phyloP scores from a whole-genome alignment of 2,329 filamentous ascomycete species.

The Phialophora tarda region DNA sequence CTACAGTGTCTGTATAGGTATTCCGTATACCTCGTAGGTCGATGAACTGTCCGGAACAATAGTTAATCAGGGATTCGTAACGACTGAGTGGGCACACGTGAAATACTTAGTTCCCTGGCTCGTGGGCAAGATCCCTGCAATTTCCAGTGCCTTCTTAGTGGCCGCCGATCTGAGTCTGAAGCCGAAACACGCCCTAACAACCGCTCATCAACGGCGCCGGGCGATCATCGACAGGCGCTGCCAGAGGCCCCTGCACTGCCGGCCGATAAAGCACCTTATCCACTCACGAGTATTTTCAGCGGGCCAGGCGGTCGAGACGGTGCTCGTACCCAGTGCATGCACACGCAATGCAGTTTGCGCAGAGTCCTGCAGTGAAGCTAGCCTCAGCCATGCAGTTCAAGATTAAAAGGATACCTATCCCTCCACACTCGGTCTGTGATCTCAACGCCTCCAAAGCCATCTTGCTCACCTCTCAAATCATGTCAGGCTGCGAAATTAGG shows the following conservation, averaged over 20 bases:
- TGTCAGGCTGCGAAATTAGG: constrained; percentile 14
- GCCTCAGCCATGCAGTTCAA: neutral
- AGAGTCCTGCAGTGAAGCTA: constrained; percentile 4
- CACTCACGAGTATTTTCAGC: neutral
- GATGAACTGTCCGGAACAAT: neutral
- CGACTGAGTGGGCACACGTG: neutral
- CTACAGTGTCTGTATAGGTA: neutral
- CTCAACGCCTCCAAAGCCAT: constrained; percentile 12
- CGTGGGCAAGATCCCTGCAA: constrained; percentile 30
- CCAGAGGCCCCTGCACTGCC: neutral
- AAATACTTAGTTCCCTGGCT: neutral
- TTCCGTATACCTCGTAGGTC: neutral
- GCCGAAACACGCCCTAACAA: constrained; percentile 40
- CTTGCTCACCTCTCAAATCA: constrained; percentile 15
- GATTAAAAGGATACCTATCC: constrained; percentile 4
- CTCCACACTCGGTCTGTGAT: neutral
- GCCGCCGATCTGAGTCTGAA: constrained; percentile 17
- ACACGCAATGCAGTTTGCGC: constrained; percentile 6
- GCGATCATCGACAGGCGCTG: constrained; percentile 6
- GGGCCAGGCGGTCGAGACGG: neutral
- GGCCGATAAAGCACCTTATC: neutral
- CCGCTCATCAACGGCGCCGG: constrained; percentile 4
- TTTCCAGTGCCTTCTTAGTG: constrained; percentile 13
- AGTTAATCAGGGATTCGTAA: neutral
- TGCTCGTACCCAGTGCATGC: neutral